Conservation (phyloP, 1,284 basidiomycete species). For the Xanthoconium separans region DNA sequence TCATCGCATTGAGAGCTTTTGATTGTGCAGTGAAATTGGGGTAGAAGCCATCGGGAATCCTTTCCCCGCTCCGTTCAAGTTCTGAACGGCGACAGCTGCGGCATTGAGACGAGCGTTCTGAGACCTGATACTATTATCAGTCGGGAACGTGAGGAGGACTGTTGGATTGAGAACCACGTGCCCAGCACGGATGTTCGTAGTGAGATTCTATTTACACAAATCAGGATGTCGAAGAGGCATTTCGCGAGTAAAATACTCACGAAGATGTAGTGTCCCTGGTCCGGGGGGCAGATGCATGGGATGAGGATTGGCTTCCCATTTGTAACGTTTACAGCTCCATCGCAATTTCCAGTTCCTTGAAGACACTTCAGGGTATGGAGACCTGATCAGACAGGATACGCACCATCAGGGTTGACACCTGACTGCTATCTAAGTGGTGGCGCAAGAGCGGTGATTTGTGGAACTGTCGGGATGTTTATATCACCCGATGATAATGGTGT, state of each 20-base stretch:
- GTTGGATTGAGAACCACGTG: slow-evolving; percentile 58
- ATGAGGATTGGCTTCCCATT: slow-evolving; percentile 53
- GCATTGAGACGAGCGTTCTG: slow-evolving; percentile 44
- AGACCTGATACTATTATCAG: slow-evolving; percentile 51
- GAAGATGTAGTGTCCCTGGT: slow-evolving; percentile 46
- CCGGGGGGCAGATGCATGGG: slow-evolving; percentile 63
- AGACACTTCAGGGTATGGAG: not conserved
- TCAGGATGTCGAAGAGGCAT: not conserved
- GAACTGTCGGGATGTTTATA: slow-evolving; percentile 15
- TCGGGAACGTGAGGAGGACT: slow-evolving; percentile 56
- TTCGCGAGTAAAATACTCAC: slow-evolving; percentile 29
- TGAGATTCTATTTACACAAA: slow-evolving; percentile 40
- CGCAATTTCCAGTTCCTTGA: slow-evolving; percentile 48
- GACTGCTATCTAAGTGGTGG: slow-evolving; percentile 45
- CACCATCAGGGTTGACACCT: slow-evolving; percentile 55
- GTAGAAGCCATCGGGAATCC: slow-evolving; percentile 50
- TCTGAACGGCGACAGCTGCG: slow-evolving; percentile 50
- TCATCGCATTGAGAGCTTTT: slow-evolving; percentile 37
- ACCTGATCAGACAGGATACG: not conserved
- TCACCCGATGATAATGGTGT: not conserved
- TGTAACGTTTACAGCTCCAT: slow-evolving; percentile 49
- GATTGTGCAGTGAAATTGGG: slow-evolving; percentile 51
- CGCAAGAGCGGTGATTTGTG: slow-evolving; percentile 16
- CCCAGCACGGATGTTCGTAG: slow-evolving; percentile 60
- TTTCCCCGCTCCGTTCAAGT: slow-evolving; percentile 48